These are phyloP conservation scores for Lentinus tigrinus DNA, from an alignment of 768 basidiomycete genomes.

Conservation along the genomic window DNA sequence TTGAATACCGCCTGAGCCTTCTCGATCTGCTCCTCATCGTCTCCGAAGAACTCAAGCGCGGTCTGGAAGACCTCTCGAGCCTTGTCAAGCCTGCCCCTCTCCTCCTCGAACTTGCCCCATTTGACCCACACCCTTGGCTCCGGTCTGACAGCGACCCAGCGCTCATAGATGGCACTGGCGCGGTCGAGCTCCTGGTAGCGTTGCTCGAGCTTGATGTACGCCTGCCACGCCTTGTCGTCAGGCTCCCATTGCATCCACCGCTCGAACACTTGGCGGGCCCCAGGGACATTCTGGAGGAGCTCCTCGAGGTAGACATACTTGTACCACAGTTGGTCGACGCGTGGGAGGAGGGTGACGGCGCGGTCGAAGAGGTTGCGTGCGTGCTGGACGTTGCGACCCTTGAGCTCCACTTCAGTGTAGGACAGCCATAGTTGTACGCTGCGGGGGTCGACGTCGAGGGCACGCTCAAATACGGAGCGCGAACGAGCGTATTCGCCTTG, in stretches of 20 bases:
- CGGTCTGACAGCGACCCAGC: constrained; percentile 77
- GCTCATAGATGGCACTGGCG: constrained; percentile 89
- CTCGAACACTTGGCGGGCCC: constrained; percentile 96
- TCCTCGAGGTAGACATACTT: constrained; percentile 99
- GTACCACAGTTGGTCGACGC: constrained; percentile 98
- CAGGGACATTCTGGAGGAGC: constrained; percentile 91
- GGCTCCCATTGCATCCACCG: constrained; percentile 99
- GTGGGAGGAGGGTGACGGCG: constrained; percentile 92
- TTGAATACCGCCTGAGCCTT: constrained; percentile 90
- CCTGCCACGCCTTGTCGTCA: constrained; percentile 99
- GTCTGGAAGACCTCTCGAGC: constrained; percentile 66
- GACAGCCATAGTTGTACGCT: constrained; percentile 90
- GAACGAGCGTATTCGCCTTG: constrained; percentile 97
- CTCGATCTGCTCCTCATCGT: constrained; percentile 63
- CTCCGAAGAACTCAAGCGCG: constrained; percentile 63
- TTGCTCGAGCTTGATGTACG: constrained; percentile 98
- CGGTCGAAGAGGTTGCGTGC: constrained; percentile 96
- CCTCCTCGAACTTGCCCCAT: constrained; percentile 67
- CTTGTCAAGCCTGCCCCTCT: constrained; percentile 60
- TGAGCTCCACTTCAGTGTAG: constrained; percentile 97
- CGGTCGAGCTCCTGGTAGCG: constrained; percentile 90
- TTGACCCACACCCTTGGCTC: constrained; percentile 65
- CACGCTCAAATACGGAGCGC: constrained; percentile 94
- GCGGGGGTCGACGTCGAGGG: constrained; percentile 91
- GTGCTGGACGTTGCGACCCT: constrained; percentile 96